These are phyloP conservation scores for Ceratocystis alfenasii DNA, from an alignment of 2,329 filamentous ascomycete genomes.

Conservation along the genomic window DNA sequence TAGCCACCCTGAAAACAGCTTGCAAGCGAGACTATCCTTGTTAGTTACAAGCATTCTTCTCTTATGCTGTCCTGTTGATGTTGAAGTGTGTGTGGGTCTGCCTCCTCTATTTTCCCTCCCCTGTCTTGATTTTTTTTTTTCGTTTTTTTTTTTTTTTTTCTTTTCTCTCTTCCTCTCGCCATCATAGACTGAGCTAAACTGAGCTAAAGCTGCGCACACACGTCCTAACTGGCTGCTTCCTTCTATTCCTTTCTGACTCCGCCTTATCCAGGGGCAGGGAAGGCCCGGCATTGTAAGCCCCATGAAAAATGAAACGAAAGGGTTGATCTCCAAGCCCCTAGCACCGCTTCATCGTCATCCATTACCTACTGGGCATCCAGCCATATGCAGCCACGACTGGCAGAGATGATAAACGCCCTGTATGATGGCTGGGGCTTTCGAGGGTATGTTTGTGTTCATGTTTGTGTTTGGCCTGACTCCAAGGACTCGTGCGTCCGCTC, in stretches of 20 bases:
- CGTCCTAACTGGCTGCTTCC: neutral
- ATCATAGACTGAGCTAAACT: neutral
- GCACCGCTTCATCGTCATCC: neutral
- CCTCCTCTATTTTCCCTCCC: neutral
- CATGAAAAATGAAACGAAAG: conserved; percentile 1
- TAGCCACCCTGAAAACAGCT: neutral
- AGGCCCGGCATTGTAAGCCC: neutral
- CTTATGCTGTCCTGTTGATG: neutral
- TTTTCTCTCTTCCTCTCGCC: neutral
- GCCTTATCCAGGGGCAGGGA: neutral
- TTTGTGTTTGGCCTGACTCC: neutral
- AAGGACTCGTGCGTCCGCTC: neutral
- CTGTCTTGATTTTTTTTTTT: neutral
- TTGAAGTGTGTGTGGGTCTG: conserved; percentile 1
- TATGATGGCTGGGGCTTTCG: too few species aligned
- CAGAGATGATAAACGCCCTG: too few species aligned
- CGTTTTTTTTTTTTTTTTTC: neutral
- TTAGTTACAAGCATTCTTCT: neutral
- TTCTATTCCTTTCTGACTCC: neutral
- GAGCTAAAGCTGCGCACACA: neutral
- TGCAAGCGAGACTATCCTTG: neutral
- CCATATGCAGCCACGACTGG: too few species aligned
- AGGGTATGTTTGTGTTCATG: too few species aligned
- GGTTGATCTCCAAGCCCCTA: conserved; percentile 1
- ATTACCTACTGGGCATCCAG: too few species aligned